Percentiles rank a stretch among this genome's conserved stretches.
These are phyloP conservation scores for Bothriochloa decipiens DNA, from an alignment of 176 grass and related monocot species.

Conservation along the genomic window DNA sequence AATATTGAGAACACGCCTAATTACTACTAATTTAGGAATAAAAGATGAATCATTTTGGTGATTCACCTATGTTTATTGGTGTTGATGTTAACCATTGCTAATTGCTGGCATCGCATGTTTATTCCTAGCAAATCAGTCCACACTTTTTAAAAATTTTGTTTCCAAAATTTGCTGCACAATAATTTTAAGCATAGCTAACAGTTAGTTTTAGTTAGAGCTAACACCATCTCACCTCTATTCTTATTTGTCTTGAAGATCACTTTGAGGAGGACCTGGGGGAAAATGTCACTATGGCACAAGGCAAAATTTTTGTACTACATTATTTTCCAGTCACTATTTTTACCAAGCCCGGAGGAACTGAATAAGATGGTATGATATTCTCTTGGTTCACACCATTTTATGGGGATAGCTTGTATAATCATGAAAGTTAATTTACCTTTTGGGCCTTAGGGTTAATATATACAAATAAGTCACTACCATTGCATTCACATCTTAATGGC, in stretches of 20 bases:
- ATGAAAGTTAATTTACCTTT: background rate
- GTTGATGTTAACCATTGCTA: conserved; percentile 4
- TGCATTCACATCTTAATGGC: background rate
- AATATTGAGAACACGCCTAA: background rate
- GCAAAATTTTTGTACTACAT: conserved; percentile 86
- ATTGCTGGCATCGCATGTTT: conserved; percentile 7
- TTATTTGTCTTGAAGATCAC: conserved; percentile 77
- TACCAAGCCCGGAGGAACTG: conserved; percentile 79
- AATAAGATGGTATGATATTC: conserved; percentile 77
- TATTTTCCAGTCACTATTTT: conserved; percentile 88
- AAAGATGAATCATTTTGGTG: conserved; percentile 11
- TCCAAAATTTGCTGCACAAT: background rate
- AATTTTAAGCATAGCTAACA: background rate
- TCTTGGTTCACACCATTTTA: conserved; percentile 10
- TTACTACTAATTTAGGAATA: conserved; percentile 11
- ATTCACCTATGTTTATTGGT: conserved; percentile 3
- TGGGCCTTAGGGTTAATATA: conserved; percentile 6
- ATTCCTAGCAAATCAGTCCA: background rate
- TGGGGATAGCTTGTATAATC: background rate
- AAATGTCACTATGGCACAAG: conserved; percentile 80
- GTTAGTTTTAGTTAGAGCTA: background rate
- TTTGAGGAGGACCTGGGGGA: conserved; percentile 86
- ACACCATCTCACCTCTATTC: background rate
- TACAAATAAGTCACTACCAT: background rate
- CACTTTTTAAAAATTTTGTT: background rate